Evolutionary conservation across 495 filamentous ascomycete genomes (phyloP).

Genomic region (Neurospora sp.): DNA sequence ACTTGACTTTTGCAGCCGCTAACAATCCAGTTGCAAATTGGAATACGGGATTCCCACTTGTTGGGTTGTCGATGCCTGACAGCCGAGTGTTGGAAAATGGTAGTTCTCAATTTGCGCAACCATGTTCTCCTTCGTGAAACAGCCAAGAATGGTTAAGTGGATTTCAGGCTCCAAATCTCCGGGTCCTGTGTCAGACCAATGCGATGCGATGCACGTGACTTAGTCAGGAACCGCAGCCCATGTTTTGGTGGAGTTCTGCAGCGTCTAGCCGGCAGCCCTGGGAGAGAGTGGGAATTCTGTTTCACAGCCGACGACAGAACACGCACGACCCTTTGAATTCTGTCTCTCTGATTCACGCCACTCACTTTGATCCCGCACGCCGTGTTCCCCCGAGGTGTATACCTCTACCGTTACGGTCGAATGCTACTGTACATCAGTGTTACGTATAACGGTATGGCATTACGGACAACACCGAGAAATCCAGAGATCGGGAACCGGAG

Average conservation of each 20-base stretch:
- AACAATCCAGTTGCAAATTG: neutral
- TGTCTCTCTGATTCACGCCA: neutral
- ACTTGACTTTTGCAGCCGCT: neutral
- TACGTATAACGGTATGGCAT: neutral
- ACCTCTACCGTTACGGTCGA: neutral
- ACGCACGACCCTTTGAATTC: neutral
- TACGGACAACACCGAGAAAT: neutral
- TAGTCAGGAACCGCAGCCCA: neutral
- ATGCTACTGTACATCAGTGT: neutral
- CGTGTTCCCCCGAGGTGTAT: neutral
- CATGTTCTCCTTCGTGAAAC: neutral
- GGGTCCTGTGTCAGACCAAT: neutral
- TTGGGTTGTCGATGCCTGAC: neutral
- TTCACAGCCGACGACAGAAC: neutral
- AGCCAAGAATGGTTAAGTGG: neutral
- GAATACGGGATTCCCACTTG: neutral
- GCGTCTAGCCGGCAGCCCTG: neutral
- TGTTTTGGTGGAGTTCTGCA: neutral
- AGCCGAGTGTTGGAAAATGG: neutral
- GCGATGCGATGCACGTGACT: neutral
- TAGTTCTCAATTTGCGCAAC: neutral
- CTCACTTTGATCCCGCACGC: neutral
- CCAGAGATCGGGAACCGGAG: neutral
- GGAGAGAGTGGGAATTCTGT: neutral
- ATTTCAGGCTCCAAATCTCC: neutral